A percentile compares a stretch with the other conserved stretches of the same genome.
Conservation (phyloP, 2,329 filamentous ascomycete species). For the Cladophialophora chaetospira region DNA sequence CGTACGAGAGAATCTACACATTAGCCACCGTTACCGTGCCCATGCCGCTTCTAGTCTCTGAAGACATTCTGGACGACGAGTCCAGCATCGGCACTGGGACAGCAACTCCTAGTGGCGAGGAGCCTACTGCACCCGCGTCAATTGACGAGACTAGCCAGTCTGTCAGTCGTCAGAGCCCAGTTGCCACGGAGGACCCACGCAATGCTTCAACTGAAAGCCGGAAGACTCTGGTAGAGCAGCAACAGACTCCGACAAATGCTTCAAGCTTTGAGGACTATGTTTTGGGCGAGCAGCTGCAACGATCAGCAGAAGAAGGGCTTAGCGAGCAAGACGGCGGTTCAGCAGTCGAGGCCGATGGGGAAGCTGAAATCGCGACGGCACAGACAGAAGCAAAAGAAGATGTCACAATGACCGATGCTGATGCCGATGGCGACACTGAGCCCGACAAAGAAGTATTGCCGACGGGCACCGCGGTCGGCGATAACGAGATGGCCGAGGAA, state of each 20-base stretch:
- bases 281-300: conserved; percentile 27
- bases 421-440: conserved; percentile 15
- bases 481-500: conserved; percentile 27
- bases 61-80: conserved; percentile 14
- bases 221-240: neutral
- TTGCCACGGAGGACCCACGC: neutral
- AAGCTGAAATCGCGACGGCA: neutral
- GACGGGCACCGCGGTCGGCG: conserved; percentile 8
- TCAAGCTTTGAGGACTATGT: conserved; percentile 23
- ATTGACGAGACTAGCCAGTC: neutral
- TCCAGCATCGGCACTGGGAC: conserved; percentile 9
- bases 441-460: conserved; percentile 24
- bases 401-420: conserved; percentile 20
- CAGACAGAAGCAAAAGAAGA: conserved; percentile 16
- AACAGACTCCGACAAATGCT: conserved; percentile 2
- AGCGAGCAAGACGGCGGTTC: conserved; percentile 19
- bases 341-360: neutral
- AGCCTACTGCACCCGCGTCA: neutral
- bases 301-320: conserved; percentile 24
- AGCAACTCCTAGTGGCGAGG: neutral
- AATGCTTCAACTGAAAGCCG: neutral
- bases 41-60: conserved; percentile 25
- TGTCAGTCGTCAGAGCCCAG: neutral
- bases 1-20: neutral
- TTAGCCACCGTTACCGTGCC: neutral